Base-by-base conservation (phyloP, 306 rosid species). In the Ziziphus jujuba region DNA sequence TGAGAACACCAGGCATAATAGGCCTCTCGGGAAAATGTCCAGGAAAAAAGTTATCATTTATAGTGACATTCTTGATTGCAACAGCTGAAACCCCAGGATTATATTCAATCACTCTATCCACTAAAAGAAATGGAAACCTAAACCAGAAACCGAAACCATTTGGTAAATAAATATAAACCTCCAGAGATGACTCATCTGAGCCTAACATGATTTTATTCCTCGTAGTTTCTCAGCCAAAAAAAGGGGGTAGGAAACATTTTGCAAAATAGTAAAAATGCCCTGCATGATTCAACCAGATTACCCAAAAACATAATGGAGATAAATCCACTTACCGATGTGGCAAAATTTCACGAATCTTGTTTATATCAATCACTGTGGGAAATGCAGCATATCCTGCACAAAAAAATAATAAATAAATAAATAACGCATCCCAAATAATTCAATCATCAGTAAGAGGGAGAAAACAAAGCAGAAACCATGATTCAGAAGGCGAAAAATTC, bases 21-120 rank as follows among this genome's bases (percentile, higher is more conserved):
- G 99, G 99, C 67, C 95, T 86, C 66, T 85, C 99, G 0, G 97
- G 99, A 64, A 93, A 93, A 78, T 93, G 99, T 24, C 99, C 99
- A n/a, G 96, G 91, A 73, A 93, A 93, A 71, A 88, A 93, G 75
- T 87, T 88, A 52, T 93, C 99, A 75, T 90, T 93, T 24, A 93
- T 93, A 0, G 97, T 90, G 5, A 82, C 78, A 63, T 82, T 82
- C 80, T 82, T 82, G 22, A 82, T 82, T 22, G 83, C 86, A 66
- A 82, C 86, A 59, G 75, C 83, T 36, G 86, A 74, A 59, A 78
- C 73, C 20, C 83, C 83, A 20, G 76, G 80, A 61, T 71, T 78
- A 70, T 50, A 78, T 64, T 78, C 86, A 31, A 82, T 72, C 81
- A 78, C 96, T 87, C 96, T 90, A 82, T 93, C 97, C 53, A 90